Evolutionary conservation across 257 asterid species (phyloP), one percentile per base, ranked within the genome.

Genomic region (Ilex asprella): DNA sequence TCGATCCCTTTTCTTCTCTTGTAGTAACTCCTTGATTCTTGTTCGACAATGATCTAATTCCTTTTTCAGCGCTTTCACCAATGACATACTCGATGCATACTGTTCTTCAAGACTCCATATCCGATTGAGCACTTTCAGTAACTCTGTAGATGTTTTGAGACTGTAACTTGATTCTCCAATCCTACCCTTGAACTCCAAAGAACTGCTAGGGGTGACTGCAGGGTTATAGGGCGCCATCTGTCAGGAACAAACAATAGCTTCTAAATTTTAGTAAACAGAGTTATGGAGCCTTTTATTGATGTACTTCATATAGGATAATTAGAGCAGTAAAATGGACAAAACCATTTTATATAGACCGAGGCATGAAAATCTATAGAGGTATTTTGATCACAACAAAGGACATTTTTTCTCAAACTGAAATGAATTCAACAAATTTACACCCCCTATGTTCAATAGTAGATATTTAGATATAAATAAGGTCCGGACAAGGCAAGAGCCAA

Each of bases 21-120:
- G 76, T 55, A 72, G 71, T 56, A 88, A 77, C 56, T 74, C 83
- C 67, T 77, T 82, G 63, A 72, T 61, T 47, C 39, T 83, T 31
- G 66, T 61, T 55, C 74, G 79, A 30, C 95, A 77, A 60, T 73
- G 76, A 66, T 78, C 79, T n/a, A 86, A 76, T 70, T 91, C 93
- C 66, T 56, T 75, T 73, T 70, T 76, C 67, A 86, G 75, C 15
- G 86, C 79, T 70, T 82, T 81, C 13, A 84, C 83, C 58, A 86
- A 70, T 6, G 86, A 81, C 66, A 79, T 77, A 69, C 84, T 84
- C 46, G 91, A 65, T 5, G 76, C 76, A 29, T 86, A 87, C 62
- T 83, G 86, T 65, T 91, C 95, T 81, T 91, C 98, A 12, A 91
- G 98, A 70, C 77, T 88, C 96, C 96, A 91, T 16, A 91, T 86